These are phyloP conservation scores for Capillidium rhysosporum DNA, from an alignment of 371 early-diverging fungal species.

Conservation along the genomic window DNA sequence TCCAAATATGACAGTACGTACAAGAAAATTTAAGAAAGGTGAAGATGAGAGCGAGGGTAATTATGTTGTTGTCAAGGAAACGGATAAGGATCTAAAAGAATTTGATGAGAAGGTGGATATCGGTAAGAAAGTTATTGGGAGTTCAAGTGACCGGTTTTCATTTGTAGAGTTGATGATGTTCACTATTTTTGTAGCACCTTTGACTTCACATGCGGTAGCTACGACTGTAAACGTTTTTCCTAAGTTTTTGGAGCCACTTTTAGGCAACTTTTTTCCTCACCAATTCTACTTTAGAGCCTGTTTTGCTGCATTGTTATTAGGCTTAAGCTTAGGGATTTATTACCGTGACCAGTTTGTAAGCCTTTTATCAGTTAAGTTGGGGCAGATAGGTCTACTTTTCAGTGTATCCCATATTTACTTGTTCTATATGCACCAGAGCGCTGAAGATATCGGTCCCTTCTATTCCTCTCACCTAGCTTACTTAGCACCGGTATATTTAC, in stretches of 20 bases:
- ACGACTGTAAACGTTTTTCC: background rate
- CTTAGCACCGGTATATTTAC: slow-evolving; percentile 1
- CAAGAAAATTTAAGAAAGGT: too few species aligned
- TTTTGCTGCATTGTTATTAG: background rate
- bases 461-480: background rate
- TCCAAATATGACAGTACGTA: too few species aligned
- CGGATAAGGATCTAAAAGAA: too few species aligned
- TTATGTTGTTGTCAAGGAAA: too few species aligned
- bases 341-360: background rate
- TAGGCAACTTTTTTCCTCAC: slow-evolving; percentile 2
- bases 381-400: background rate
- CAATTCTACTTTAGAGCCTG: background rate
- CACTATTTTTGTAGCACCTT: background rate
- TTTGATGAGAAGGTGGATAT: background rate
- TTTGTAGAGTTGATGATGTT: slow-evolving; percentile 1
- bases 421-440: too few species aligned
- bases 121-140: background rate
- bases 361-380: background rate
- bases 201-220: background rate
- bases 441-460: background rate
- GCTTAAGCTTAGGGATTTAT: background rate
- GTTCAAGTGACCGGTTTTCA: background rate
- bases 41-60: too few species aligned
- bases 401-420: slow-evolving; percentile 1
- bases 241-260: background rate